These are phyloP conservation scores for Globisporangium rhizosaccharum DNA, from an alignment of 352 stramenopile species.

Conservation along the genomic window DNA sequence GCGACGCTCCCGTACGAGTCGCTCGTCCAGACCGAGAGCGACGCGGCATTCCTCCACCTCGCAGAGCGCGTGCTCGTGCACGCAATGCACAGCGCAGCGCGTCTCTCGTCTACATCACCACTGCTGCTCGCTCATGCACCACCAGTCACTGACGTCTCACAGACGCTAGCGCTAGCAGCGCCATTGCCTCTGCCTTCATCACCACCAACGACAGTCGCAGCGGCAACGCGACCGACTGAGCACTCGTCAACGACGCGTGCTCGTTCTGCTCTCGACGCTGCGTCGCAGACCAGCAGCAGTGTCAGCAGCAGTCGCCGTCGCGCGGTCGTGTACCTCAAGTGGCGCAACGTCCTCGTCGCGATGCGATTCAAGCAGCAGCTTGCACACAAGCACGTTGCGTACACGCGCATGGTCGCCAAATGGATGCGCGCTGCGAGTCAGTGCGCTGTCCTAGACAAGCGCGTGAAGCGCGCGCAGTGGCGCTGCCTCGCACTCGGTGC, in stretches of 20 bases:
- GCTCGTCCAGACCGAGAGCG: neutral
- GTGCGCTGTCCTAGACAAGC: slow-evolving; percentile 1
- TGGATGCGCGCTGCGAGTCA: slow-evolving; percentile 3
- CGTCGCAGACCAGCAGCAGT: too few species aligned
- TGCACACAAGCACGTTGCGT: slow-evolving; percentile 15
- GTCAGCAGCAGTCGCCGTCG: neutral
- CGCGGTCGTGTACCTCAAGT: slow-evolving; percentile 3
- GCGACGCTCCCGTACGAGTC: neutral
- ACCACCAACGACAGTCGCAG: too few species aligned
- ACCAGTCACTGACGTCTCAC: neutral
- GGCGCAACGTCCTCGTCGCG: slow-evolving; percentile 5
- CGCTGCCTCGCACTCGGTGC: slow-evolving; percentile 22
- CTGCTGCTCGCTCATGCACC: neutral
- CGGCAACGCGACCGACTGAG: too few species aligned
- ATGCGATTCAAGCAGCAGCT: slow-evolving; percentile 8
- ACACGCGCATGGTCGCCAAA: slow-evolving; percentile 12
- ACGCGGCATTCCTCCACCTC: neutral
- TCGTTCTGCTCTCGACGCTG: too few species aligned
- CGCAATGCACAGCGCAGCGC: neutral
- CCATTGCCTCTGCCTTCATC: too few species aligned
- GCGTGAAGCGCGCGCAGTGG: slow-evolving; percentile 25
- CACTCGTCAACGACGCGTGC: too few species aligned
- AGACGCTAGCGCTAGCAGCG: too few species aligned
- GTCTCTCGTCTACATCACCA: neutral
- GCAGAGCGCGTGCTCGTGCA: neutral